Base-by-base conservation (phyloP, 2,329 filamentous ascomycete genomes). In the Dothistroma pini region DNA sequence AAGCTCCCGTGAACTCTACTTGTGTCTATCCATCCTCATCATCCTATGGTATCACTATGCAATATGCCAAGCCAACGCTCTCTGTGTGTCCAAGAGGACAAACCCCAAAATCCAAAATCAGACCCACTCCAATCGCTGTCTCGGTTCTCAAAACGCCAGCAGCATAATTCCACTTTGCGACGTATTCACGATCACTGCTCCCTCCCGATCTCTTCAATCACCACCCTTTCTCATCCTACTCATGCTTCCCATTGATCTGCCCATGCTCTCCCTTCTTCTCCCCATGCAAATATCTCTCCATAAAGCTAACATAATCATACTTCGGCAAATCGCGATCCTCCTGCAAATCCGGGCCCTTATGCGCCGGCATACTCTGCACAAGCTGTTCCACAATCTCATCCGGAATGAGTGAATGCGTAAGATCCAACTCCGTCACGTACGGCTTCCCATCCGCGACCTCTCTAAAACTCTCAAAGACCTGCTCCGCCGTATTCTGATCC, bases 371-470 rank as follows among this genome's bases (percentile, higher is more conserved):
- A 56, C 91, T 90, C 71, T 90, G 84, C 56, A 95, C 83, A 53
- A 99, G 83, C 75, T 96, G 90, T 64, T 97, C 93, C 72, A 99
- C 97, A 66, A 99, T 89, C 73, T 97, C 93, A 73, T 99, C 95
- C 0, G 95, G 95, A 41, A 99, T 96, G 44, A 99, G 84, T 48
- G 89, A 95, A 77, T 99, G 95, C 62, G 93, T 86, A 60, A 99
- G 84, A 75, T 99, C 95, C 80, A 99, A 89, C 78, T 99, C 95
- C 5, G 95, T 99, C 47, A 99, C 95, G 75, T 99, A 99, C 11
- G 93, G 93, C 82, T 99, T 99, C 67, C 95, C 95, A 79, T 99
- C 95, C 19, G 95, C 95, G 51, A 99, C 95, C 77, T 99, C 95
- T 60, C 88, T 87, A 85, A 99, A 99, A 66, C 90, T 96, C 78